These are phyloP conservation scores for California macrophylla DNA, from an alignment of 441 rosid species.

Conservation along the genomic window DNA sequence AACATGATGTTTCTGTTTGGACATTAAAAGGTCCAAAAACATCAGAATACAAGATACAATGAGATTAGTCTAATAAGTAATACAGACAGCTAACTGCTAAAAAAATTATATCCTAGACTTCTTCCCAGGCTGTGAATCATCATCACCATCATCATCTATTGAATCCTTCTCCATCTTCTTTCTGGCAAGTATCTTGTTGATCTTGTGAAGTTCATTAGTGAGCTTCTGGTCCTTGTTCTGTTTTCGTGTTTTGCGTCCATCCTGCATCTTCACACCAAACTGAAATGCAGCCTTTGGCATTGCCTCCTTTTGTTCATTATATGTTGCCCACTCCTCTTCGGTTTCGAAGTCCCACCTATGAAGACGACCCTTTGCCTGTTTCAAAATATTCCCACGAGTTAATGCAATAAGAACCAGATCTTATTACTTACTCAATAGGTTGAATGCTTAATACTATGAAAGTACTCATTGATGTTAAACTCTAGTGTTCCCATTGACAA, in stretches of 20 bases:
- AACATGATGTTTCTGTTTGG: neutral
- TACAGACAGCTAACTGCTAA: neutral
- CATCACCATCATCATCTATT: slow-evolving; percentile 40
- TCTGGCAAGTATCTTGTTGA: slow-evolving; percentile 75
- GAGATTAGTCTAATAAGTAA: neutral
- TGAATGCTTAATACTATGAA: neutral
- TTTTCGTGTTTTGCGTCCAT: slow-evolving; percentile 83
- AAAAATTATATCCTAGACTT: slow-evolving; percentile 38
- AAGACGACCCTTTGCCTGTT: slow-evolving; percentile 93
- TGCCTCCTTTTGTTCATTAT: slow-evolving; percentile 96
- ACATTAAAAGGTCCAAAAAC: neutral
- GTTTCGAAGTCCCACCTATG: slow-evolving; percentile 96
- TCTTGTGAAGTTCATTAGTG: slow-evolving; percentile 73
- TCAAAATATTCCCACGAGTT: neutral
- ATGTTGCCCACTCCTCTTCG: slow-evolving; percentile 86
- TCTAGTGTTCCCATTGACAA: neutral
- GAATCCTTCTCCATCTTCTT: slow-evolving; percentile 70
- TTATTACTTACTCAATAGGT: neutral
- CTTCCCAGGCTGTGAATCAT: slow-evolving; percentile 50
- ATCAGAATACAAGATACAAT: neutral
- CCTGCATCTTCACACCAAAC: slow-evolving; percentile 97
- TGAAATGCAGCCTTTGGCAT: slow-evolving; percentile 98
- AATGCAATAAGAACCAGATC: slow-evolving; percentile 12
- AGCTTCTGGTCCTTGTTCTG: slow-evolving; percentile 94
- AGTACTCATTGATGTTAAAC: neutral